phyloP scores from a whole-genome alignment of 2,329 filamentous ascomycete genomes.

The Colletotrichum sp. region DNA sequence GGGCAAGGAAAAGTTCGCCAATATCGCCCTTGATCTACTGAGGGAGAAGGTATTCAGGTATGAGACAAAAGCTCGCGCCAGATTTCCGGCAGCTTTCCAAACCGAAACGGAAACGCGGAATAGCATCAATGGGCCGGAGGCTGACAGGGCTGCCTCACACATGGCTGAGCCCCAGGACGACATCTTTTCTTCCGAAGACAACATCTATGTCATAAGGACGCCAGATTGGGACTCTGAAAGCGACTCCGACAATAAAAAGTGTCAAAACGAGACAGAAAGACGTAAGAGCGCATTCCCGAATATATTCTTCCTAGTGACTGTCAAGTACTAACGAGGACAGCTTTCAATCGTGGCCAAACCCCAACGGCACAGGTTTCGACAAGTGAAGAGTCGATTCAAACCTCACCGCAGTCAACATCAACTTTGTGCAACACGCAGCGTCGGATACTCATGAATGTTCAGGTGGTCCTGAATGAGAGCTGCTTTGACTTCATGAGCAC shows the following conservation, averaged over 20 bases:
- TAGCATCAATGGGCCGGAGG: too few species aligned
- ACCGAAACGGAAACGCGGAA: too few species aligned
- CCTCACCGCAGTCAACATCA: too few species aligned
- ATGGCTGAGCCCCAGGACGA: too few species aligned
- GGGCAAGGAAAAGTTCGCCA: background rate
- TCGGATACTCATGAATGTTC: background rate
- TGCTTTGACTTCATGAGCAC: constrained; percentile 41
- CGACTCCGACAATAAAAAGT: background rate
- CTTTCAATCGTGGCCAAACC: too few species aligned
- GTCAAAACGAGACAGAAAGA: rapidly evolving
- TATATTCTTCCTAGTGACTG: too few species aligned
- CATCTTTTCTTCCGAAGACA: background rate
- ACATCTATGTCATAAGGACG: background rate
- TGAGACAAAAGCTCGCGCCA: background rate
- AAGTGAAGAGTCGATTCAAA: too few species aligned
- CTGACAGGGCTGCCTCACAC: too few species aligned
- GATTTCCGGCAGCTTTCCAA: background rate
- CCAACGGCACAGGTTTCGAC: too few species aligned
- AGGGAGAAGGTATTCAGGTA: background rate
- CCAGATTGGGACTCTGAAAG: background rate
- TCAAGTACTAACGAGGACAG: too few species aligned
- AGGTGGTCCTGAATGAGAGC: constrained; percentile 30
- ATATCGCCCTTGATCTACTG: background rate
- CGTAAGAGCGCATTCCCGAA: background rate
- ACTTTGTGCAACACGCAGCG: constrained; percentile 29